phyloP scores from a whole-genome alignment of 2,329 filamentous ascomycete genomes.

The Neofusicoccum sp. region DNA sequence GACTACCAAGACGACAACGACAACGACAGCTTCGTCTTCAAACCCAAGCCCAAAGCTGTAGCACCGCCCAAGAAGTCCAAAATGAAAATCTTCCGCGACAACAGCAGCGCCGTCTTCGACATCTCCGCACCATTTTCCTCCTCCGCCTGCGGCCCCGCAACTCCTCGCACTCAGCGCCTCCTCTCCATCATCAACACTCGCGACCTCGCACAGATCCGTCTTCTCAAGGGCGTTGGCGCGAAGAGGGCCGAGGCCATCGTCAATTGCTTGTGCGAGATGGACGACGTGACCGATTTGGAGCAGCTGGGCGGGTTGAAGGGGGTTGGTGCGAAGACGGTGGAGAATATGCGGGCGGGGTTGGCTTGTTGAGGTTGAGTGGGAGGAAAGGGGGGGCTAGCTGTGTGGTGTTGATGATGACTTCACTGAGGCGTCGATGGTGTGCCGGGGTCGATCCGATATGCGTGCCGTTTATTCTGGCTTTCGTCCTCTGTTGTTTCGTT shows the following conservation, averaged over 20 bases:
- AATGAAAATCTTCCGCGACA: constrained; percentile 36
- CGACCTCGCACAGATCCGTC: constrained; percentile 63
- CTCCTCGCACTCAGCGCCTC: constrained; percentile 60
- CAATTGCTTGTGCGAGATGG: constrained; percentile 47
- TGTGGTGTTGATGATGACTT: too few species aligned
- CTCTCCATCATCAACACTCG: constrained; percentile 72
- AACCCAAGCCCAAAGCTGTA: constrained; percentile 34
- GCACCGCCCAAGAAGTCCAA: constrained; percentile 33
- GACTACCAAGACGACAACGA: constrained; percentile 36
- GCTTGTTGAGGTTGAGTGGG: constrained; percentile 6
- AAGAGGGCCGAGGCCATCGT: constrained; percentile 65
- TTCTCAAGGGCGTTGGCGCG: constrained; percentile 67
- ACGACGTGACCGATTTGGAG: constrained; percentile 43
- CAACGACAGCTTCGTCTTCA: constrained; percentile 38
- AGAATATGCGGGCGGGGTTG: constrained; percentile 49
- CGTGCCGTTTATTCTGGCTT: background rate
- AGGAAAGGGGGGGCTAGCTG: background rate
- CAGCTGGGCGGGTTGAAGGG: constrained; percentile 48
- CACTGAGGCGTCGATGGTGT: too few species aligned
- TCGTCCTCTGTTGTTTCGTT: background rate
- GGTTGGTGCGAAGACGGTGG: constrained; percentile 50
- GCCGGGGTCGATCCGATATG: too few species aligned
- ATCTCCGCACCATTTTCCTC: too few species aligned
- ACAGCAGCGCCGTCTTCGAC: constrained; percentile 16
- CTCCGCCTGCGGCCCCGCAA: background rate